A percentile compares a stretch with the other conserved stretches of the same genome.
Evolutionary conservation across 73 alveolate species (phyloP).

Genomic region (Stentor roeselii): DNA sequence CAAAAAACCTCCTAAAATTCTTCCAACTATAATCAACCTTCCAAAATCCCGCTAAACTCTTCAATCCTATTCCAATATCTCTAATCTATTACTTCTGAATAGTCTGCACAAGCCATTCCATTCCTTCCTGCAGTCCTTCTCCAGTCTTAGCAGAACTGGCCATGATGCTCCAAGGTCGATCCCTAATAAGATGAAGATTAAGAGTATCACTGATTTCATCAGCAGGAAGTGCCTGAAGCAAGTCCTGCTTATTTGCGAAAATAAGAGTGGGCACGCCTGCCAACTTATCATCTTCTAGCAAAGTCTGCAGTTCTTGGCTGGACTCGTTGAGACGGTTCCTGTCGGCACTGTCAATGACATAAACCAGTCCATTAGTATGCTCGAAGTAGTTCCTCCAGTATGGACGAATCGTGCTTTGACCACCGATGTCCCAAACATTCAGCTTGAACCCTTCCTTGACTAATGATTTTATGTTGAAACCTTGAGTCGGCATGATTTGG

Average conservation of each 20-base stretch:
- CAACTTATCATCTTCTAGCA: conserved; percentile 75
- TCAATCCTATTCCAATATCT: too few relatives aligned
- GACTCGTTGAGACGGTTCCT: conserved; percentile 88
- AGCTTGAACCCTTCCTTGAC: conserved; percentile 95
- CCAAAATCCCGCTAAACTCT: too few relatives aligned
- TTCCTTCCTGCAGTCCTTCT: conserved; percentile 85
- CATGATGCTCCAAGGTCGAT: conserved; percentile 92
- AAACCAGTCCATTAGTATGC: conserved; percentile 89
- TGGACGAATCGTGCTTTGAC: conserved; percentile 91
- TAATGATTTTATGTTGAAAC: conserved; percentile 92
- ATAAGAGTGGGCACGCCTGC: conserved; percentile 78
- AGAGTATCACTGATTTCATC: conserved; percentile 86
- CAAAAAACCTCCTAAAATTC: too few relatives aligned
- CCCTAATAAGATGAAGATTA: conserved; percentile 74
- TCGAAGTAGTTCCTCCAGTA: conserved; percentile 97
- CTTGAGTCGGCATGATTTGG: conserved; percentile 92
- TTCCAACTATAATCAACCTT: too few relatives aligned
- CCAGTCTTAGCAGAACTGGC: conserved; percentile 91
- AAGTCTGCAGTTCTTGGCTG: conserved; percentile 72
- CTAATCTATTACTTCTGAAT: too few relatives aligned
- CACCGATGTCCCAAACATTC: conserved; percentile 98
- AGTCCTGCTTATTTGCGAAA: conserved; percentile 57
- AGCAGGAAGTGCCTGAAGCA: conserved; percentile 87
- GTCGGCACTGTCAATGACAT: conserved; percentile 97
- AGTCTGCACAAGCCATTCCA: conserved; percentile 87